phyloP scores from a whole-genome alignment of 2,329 filamentous ascomycete genomes.

The Botryotinia globosa region DNA sequence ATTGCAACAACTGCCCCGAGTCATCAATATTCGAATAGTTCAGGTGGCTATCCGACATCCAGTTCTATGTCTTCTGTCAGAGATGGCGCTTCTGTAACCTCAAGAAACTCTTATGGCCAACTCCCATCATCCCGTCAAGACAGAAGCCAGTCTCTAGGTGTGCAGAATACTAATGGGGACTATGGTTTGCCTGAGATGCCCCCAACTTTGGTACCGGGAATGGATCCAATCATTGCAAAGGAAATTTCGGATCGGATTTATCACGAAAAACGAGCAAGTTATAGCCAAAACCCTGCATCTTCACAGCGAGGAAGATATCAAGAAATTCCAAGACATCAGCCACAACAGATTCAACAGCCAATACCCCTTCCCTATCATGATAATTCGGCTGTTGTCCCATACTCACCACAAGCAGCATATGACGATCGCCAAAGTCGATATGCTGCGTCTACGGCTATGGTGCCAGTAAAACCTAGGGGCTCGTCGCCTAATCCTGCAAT shows the following conservation, averaged over 20 bases:
- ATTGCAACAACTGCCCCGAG: conserved; percentile 24
- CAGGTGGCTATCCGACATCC: conserved; percentile 30
- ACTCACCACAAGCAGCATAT: conserved; percentile 31
- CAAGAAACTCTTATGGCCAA: conserved; percentile 32
- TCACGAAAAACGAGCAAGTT: conserved; percentile 53
- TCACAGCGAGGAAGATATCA: conserved; percentile 43
- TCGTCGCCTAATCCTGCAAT: conserved; percentile 32
- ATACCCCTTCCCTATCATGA: conserved; percentile 34
- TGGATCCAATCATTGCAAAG: conserved; percentile 54
- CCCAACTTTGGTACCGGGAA: conserved; percentile 57
- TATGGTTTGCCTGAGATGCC: conserved; percentile 52
- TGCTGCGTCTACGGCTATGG: conserved; percentile 36
- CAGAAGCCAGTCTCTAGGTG: conserved; percentile 26
- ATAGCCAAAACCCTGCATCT: conserved; percentile 41
- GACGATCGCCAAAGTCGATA: conserved; percentile 35
- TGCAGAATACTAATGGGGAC: conserved; percentile 24
- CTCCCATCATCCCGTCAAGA: conserved; percentile 27
- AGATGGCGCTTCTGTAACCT: conserved; percentile 32
- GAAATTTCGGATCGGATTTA: conserved; percentile 59
- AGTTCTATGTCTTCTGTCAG: conserved; percentile 32
- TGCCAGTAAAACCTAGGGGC: conserved; percentile 30
- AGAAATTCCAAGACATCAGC: conserved; percentile 27
- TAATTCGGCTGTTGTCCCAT: conserved; percentile 25
- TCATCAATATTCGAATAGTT: conserved; percentile 33
- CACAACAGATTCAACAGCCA: conserved; percentile 29